These are phyloP conservation scores for Colletotrichum orbiculare DNA, from an alignment of 2,329 filamentous ascomycete species.

Conservation along the genomic window DNA sequence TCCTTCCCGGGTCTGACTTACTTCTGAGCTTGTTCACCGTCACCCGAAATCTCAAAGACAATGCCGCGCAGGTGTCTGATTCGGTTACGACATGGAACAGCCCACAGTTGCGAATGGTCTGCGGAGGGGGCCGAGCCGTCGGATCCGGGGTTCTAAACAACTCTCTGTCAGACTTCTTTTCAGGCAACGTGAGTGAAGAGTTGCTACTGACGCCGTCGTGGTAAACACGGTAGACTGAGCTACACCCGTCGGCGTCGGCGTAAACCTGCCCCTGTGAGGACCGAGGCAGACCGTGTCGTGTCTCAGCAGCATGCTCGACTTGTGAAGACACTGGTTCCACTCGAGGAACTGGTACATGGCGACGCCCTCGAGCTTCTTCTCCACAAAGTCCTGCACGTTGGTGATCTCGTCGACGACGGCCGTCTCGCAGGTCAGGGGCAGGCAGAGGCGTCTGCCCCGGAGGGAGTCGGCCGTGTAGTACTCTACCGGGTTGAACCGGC, in stretches of 20 bases:
- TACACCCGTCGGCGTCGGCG: background rate
- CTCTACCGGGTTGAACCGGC: slow-evolving; percentile 4
- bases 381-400: slow-evolving; percentile 8
- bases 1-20: background rate
- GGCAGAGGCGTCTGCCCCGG: slow-evolving; percentile 1
- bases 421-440: slow-evolving; percentile 10
- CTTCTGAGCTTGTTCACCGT: background rate
- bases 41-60: background rate
- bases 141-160: background rate
- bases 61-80: background rate
- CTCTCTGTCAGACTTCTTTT: background rate
- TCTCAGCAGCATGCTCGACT: slow-evolving; percentile 15
- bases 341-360: slow-evolving; percentile 12
- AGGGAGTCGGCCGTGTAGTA: background rate
- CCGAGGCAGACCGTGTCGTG: slow-evolving; percentile 13
- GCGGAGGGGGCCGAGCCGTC: slow-evolving; percentile 3
- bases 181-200: background rate
- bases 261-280: slow-evolving; percentile 6
- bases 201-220: slow-evolving; percentile 1
- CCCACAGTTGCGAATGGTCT: slow-evolving; percentile 6
- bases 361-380: slow-evolving; percentile 7
- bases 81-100: slow-evolving; percentile 1
- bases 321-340: slow-evolving; percentile 13
- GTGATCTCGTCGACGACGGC: slow-evolving; percentile 11
- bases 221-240: slow-evolving; percentile 8